Percentiles rank a stretch among this genome's conserved stretches.
phyloP scores from a whole-genome alignment of 164 flowering plant species.

The Macadamia integrifolia region DNA sequence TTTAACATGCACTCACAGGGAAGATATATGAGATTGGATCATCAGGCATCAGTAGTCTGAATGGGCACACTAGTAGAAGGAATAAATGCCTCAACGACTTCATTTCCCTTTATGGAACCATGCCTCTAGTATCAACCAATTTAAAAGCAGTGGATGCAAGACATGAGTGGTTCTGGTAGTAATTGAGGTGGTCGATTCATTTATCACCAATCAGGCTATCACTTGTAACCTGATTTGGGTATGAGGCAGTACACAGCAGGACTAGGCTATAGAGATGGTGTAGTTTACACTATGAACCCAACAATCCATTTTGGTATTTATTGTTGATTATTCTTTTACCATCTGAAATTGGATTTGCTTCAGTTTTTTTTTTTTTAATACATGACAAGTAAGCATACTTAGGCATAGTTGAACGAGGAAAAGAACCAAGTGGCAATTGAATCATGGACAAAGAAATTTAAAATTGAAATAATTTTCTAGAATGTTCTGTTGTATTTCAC shows the following conservation, averaged over 20 bases:
- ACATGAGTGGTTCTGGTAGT: slow-evolving; percentile 42
- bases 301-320: too few relatives aligned
- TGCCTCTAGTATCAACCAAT: slow-evolving; percentile 43
- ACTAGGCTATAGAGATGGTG: not conserved
- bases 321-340: too few relatives aligned
- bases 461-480: too few relatives aligned
- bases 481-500: too few relatives aligned
- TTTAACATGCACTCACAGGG: slow-evolving; percentile 22
- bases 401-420: too few relatives aligned
- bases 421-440: too few relatives aligned
- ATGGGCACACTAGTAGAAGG: slow-evolving; percentile 29
- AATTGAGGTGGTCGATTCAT: not conserved
- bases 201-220: not conserved
- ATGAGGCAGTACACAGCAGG: not conserved
- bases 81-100: slow-evolving; percentile 44
- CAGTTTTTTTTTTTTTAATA: too few relatives aligned
- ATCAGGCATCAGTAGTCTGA: slow-evolving; percentile 42
- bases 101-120: slow-evolving; percentile 31
- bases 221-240: not conserved
- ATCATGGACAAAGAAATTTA: too few relatives aligned
- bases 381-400: too few relatives aligned
- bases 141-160: slow-evolving; percentile 38
- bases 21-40: slow-evolving; percentile 44
- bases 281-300: too few relatives aligned
- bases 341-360: too few relatives aligned